Base-by-base conservation (phyloP, 306 rosid species). In the Vigna hirtella region DNA sequence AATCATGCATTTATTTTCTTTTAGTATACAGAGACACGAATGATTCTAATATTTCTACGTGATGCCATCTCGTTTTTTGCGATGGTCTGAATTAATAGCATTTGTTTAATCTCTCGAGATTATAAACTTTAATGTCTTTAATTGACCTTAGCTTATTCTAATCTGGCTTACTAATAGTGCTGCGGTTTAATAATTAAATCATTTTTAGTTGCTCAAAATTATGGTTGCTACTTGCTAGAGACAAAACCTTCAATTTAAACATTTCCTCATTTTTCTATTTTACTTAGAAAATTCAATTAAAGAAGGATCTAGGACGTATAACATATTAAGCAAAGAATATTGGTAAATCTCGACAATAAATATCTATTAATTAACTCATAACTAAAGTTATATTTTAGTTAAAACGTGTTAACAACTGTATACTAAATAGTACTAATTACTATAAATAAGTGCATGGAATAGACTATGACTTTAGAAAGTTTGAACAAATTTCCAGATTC, bases 201-300 rank as follows among this genome's bases (percentile, higher is more conserved):
- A 4, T 1, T 43, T 62, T 36, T 45, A 1, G 30, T 61, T 16
- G 32, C 64, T 5, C 9, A 0, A 28, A 11, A 69, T 22, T 0
- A 12, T 10, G 34, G 13, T 30, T 36, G 66, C 11, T 40, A 40
- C 43, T 40, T 40, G 43, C 36, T 26, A n/a, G 15, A 45, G 53
- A 74, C 38, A 45, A 70, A 56, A 76, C 62, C 74, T 82, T 52
- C 79, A 82, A 82, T 43, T 47, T 55, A 57, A 82, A 71, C 85
- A 77, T 72, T 64, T 53, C 50, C 24, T 53, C 82, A 2, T 17
- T 6, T 9, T 42, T 42, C 2, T 36, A 9, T 68, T 24, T 28
- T 36, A 66, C 16, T 50, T 9, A 36, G 4, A 36, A 20, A 38
- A 42, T 17, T 55, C 66, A 40, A 69, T 18, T 62, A 61, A 17